These are phyloP conservation scores for Lepidium sativum DNA, from an alignment of 345 rosid genomes.

Conservation along the genomic window DNA sequence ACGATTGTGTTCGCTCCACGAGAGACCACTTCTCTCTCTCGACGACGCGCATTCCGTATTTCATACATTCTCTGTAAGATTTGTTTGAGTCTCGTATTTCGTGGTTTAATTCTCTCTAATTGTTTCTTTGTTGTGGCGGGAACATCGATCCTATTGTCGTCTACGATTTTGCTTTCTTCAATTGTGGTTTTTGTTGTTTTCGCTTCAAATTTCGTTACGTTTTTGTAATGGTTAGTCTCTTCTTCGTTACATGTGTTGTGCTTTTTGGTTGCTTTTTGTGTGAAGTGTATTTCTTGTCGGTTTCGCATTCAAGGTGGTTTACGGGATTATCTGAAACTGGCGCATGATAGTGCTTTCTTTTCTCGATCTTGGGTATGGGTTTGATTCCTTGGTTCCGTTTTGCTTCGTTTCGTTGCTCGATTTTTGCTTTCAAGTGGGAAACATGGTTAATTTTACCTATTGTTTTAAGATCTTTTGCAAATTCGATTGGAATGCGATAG, in stretches of 20 bases:
- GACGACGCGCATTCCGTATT: conserved; percentile 16
- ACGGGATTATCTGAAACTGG: neutral
- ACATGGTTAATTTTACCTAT: neutral
- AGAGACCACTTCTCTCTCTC: conserved; percentile 18
- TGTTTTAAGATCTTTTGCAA: neutral
- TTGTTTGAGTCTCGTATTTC: neutral
- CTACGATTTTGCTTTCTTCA: conserved; percentile 15
- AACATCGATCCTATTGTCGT: conserved; percentile 17
- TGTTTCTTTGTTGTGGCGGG: conserved; percentile 31
- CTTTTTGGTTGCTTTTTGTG: neutral
- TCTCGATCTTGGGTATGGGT: conserved; percentile 6
- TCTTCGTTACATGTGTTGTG: conserved; percentile 3
- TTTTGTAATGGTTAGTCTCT: neutral
- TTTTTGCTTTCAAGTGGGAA: conserved; percentile 6
- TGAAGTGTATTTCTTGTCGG: neutral
- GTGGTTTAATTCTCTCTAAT: neutral
- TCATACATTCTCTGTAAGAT: conserved; percentile 26
- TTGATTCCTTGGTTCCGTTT: conserved; percentile 2
- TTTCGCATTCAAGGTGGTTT: conserved; percentile 6
- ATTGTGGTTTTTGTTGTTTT: neutral
- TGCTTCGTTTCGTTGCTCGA: conserved; percentile 2
- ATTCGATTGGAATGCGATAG: conserved; percentile 3
- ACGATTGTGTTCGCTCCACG: conserved; percentile 1
- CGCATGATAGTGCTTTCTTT: conserved; percentile 14
- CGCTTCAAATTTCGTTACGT: neutral